Conservation (phyloP, 352 stramenopile species). For the Pythium plurisporium region DNA sequence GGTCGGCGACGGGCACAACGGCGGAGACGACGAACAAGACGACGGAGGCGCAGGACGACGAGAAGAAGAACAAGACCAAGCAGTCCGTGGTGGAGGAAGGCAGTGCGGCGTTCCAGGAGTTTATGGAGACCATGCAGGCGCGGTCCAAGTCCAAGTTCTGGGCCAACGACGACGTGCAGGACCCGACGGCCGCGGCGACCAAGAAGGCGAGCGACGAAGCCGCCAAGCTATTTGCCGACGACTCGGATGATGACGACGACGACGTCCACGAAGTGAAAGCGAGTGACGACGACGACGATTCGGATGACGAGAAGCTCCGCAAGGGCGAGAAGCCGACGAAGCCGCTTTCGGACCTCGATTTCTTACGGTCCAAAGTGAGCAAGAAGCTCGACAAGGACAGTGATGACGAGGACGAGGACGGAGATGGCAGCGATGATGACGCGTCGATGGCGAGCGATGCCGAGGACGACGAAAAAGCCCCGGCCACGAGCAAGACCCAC, state of each 20-base stretch:
- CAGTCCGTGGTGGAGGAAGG: conserved; percentile 21
- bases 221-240: conserved; percentile 22
- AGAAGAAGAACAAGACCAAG: conserved; percentile 30
- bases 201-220: conserved; percentile 19
- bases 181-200: conserved; percentile 20
- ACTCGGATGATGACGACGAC: conserved; percentile 47
- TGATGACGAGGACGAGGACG: conserved; percentile 40
- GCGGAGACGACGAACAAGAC: conserved; percentile 8
- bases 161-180: conserved; percentile 87
- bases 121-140: conserved; percentile 89
- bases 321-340: conserved; percentile 37
- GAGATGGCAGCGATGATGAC: too few relatives aligned
- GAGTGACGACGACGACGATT: conserved; percentile 25
- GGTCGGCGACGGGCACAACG: too few relatives aligned
- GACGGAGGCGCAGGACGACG: conserved; percentile 17
- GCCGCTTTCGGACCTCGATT: conserved; percentile 89
- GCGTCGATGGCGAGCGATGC: conserved; percentile 19
- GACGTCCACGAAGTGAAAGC: conserved; percentile 86
- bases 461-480: conserved; percentile 38
- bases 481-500: conserved; percentile 27
- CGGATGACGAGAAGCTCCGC: conserved; percentile 19
- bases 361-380: conserved; percentile 92
- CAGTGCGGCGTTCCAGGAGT: conserved; percentile 80
- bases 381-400: conserved; percentile 48
- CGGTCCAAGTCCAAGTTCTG: conserved; percentile 88